Base-by-base conservation (phyloP, 441 rosid species). In the California macrophylla region DNA sequence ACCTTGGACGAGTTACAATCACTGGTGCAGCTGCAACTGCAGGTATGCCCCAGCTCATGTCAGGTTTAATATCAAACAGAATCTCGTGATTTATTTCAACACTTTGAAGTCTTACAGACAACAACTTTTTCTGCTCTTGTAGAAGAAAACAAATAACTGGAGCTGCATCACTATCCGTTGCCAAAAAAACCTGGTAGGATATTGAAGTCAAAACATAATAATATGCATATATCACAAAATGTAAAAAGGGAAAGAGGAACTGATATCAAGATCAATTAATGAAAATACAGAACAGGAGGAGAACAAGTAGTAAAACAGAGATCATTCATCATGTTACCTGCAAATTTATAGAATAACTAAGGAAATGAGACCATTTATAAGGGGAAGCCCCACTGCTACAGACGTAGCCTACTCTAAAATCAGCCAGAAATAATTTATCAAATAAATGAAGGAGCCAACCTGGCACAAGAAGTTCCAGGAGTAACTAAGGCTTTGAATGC, bases 21-120 rank as follows among this genome's bases (percentile, higher is more conserved):
- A 92, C 93, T 66, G 97, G 92, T 42, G 87, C 93, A 72, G 99
- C 97, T 75, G 95, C 86, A 81, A 90, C 79, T 63, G 98, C 93
- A 64, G 97, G 81, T 70, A 90, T 83, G 80, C 87, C 88, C 99
- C 98, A 89, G 89, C 96, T 86, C 89, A 87, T 81, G 78, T 90
- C 95, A 40, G 97, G 95, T 80, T 88, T 88, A 71, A 89, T 78
- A 73, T 95, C 95, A 73, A 85, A 87, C 69, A 87, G 72, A 71
- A 86, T 79, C 76, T 90, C 99, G 58, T 83, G 85, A 77, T 86
- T 87, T 69, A 89, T 89, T 82, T 92, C 98, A 82, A 85, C 72
- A 72, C 84, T 82, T 75, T 89, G 95, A 80, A 95, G 98, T 79
- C 92, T 88, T 77, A 92, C 81, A 28, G 96, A 89, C 77, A 95